Conservation (phyloP, 78 protist species). For the Thecamonas trahens region DNA sequence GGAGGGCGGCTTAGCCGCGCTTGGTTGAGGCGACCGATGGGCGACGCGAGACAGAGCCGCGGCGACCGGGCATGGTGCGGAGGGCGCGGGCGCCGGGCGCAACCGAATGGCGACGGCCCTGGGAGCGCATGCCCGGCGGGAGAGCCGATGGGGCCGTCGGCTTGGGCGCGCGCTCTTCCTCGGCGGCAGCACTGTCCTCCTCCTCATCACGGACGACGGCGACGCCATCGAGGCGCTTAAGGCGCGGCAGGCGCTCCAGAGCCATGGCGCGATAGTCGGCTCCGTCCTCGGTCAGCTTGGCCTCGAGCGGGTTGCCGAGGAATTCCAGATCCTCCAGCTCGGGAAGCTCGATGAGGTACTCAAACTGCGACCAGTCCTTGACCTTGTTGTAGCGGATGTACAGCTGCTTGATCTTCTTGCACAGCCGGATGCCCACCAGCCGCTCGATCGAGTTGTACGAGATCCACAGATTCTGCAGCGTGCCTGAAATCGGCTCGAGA, state of each 20-base stretch:
- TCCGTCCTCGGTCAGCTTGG: no score
- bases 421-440: slow-evolving; percentile 38
- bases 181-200: neutral
- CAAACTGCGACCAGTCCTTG: slow-evolving; percentile 27
- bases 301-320: slow-evolving; percentile 26
- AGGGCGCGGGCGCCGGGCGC: no score
- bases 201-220: slow-evolving; percentile 12
- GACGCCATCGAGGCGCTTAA: slow-evolving; percentile 32
- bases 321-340: slow-evolving; percentile 23
- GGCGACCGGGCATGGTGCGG: no score
- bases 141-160: no score
- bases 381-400: slow-evolving; percentile 45
- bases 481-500: slow-evolving; percentile 34
- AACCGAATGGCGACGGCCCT: no score
- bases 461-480: slow-evolving; percentile 69
- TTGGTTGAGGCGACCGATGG: no score
- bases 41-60: no score
- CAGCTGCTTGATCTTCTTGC: slow-evolving; percentile 35
- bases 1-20: no score
- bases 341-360: slow-evolving; percentile 17
- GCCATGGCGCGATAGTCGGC: slow-evolving; percentile 10
- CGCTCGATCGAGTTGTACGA: slow-evolving; percentile 58
- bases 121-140: no score
- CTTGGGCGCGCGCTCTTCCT: no score
- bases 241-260: slow-evolving; percentile 24